Percentiles rank a stretch among this genome's conserved stretches.
Evolutionary conservation across 805 yeast species (phyloP).

Genomic region (Hanseniaspora opuntiae): DNA sequence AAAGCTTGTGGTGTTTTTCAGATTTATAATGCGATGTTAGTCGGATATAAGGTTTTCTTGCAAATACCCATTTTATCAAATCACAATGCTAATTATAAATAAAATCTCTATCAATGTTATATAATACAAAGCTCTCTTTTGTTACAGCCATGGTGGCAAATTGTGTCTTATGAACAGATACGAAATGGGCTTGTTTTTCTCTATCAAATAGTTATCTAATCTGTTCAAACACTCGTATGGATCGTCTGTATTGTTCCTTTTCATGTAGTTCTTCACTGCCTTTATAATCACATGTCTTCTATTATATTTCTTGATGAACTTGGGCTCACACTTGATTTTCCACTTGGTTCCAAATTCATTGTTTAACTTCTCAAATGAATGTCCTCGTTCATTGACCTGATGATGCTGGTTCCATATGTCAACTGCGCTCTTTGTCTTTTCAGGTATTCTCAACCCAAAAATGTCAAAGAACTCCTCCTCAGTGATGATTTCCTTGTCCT

Average conservation of each 20-base stretch:
- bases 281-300: conserved; percentile 14
- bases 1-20: too few species aligned
- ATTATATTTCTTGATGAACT: conserved; percentile 15
- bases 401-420: conserved; percentile 16
- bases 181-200: conserved; percentile 14
- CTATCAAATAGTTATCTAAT: conserved; percentile 10
- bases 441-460: conserved; percentile 15
- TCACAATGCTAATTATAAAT: too few species aligned
- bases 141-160: conserved; percentile 13
- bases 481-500: conserved; percentile 3
- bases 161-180: conserved; percentile 14
- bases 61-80: too few species aligned
- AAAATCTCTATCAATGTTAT: background rate
- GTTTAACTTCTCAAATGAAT: conserved; percentile 14
- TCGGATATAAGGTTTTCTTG: too few species aligned
- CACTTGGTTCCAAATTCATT: conserved; percentile 14
- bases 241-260: conserved; percentile 6
- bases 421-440: conserved; percentile 13
- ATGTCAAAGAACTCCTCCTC: conserved; percentile 14
- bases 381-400: conserved; percentile 12
- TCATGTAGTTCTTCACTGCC: conserved; percentile 13
- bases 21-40: too few species aligned
- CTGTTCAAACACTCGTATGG: conserved; percentile 11
- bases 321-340: conserved; percentile 14
- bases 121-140: too few species aligned